phyloP scores from a whole-genome alignment of 2,329 filamentous ascomycete species.

The Ophiostoma angusticollis region DNA sequence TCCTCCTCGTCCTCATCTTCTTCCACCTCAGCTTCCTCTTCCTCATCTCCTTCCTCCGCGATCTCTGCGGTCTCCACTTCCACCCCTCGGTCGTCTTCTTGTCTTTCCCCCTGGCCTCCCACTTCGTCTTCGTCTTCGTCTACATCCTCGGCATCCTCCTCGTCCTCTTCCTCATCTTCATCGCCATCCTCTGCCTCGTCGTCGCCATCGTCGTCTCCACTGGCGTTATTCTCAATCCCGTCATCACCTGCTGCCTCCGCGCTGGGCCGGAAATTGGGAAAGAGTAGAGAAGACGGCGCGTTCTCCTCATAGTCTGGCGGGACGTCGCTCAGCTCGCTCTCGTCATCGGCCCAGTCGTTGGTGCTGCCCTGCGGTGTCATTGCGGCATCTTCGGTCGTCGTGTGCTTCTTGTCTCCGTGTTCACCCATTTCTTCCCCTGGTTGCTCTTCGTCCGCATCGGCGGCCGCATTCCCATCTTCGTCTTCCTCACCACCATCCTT shows the following conservation, averaged over 20 bases:
- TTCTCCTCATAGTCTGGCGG: constrained; percentile 46
- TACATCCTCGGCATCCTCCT: constrained; percentile 1
- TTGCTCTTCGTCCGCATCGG: too few species aligned
- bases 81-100: constrained; percentile 9
- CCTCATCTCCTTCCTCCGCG: not conserved
- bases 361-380: constrained; percentile 46
- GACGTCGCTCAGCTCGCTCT: constrained; percentile 57
- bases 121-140: not conserved
- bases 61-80: constrained; percentile 6
- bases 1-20: constrained; percentile 9
- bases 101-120: not conserved
- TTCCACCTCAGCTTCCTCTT: not conserved
- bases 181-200: constrained; percentile 22
- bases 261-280: constrained; percentile 34
- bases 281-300: constrained; percentile 38
- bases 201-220: constrained; percentile 12
- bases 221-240: constrained; percentile 9
- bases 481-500: constrained; percentile 23
- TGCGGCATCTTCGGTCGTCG: constrained; percentile 7
- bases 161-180: constrained; percentile 18
- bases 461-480: too few species aligned
- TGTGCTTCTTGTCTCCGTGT: too few species aligned
- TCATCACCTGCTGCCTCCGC: constrained; percentile 17
- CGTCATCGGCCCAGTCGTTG: constrained; percentile 54
- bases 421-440: too few species aligned